A percentile compares a stretch with the other conserved stretches of the same genome.
Evolutionary conservation across 768 basidiomycete species (phyloP).

Genomic region (Infundibulicybe gibba): DNA sequence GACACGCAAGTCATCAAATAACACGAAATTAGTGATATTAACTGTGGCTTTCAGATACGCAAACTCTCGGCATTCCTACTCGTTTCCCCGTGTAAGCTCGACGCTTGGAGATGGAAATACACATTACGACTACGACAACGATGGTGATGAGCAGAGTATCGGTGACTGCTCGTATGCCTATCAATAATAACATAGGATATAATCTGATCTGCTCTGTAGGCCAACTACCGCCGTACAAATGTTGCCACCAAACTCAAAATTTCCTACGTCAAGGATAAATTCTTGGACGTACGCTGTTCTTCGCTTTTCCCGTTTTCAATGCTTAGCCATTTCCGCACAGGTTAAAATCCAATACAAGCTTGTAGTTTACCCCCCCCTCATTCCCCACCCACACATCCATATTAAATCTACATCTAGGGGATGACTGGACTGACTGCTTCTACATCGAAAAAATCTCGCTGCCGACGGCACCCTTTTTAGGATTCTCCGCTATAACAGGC

Average conservation of each 20-base stretch:
- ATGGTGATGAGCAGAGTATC: constrained; percentile 73
- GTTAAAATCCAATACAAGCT: constrained; percentile 88
- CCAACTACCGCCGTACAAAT: constrained; percentile 84
- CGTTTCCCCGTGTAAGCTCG: constrained; percentile 84
- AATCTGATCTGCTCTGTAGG: constrained; percentile 40
- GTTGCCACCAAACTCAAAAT: constrained; percentile 87
- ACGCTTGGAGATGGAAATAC: constrained; percentile 91
- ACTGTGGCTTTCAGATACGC: constrained; percentile 56
- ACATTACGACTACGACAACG: constrained; percentile 73
- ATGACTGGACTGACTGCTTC: constrained; percentile 95
- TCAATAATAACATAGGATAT: neutral
- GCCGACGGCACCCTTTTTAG: constrained; percentile 73
- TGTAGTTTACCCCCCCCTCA: constrained; percentile 41
- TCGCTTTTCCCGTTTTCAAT: neutral
- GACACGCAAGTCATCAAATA: constrained; percentile 67
- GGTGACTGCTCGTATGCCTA: constrained; percentile 80
- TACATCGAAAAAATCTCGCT: constrained; percentile 61
- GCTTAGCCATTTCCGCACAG: constrained; percentile 30
- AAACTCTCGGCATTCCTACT: constrained; percentile 75
- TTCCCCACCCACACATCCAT: constrained; percentile 3
- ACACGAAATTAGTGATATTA: neutral
- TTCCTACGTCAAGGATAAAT: constrained; percentile 78
- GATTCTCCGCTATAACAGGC: constrained; percentile 92
- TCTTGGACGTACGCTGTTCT: constrained; percentile 64
- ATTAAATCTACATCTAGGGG: constrained; percentile 62